Evolutionary conservation across 2,329 filamentous ascomycete genomes (phyloP), one percentile per base, ranked within the genome.

Genomic region (Venturia effusa): DNA sequence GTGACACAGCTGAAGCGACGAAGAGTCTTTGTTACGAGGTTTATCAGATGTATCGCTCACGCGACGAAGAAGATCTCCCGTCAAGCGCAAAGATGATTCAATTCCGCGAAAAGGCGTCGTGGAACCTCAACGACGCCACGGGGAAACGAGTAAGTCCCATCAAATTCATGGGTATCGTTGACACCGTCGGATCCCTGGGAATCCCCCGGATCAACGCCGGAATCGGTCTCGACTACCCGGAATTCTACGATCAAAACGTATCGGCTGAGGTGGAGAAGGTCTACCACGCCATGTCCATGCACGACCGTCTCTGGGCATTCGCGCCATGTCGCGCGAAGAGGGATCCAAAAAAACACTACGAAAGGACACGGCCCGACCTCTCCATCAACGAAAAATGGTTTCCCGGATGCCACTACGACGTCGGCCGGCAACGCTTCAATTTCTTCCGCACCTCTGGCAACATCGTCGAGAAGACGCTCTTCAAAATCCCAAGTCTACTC

Each of bases 111-210:
- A 62, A 51, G 30, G 61, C 61, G 11, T 45, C 61, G 39, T 62
- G 45, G 40, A 69, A 70, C n/a, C 69, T 69, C 10, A 65, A 66
- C n/a, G 51, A 57, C 19, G 51, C 51, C 15, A 22, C 51, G n/a
- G 30, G 51, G 6, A 57, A 34, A 34, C 27, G 30, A 27, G 59
- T 61, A 5, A 24, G 37, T n/a, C 40, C 40, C 13, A 45, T 62
- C 61, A 39, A 45, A 22, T 45, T 65, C 32, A 68, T 70, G 39
- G 68, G 73, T 7, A 64, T 75, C 61, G 78, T 75, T 70, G 77
- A 79, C 43, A 79, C 77, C 0, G 77, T 79, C 13, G 77, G 74
- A 24, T 68, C 72, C 0, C 69, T 81, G 1, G 79, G 79, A 0
- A 76, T 75, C 3, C 79, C 79, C 1, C 74, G 79, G 15, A 74